These are phyloP conservation scores for Pelargonium australe DNA, from an alignment of 441 rosid genomes.

Conservation along the genomic window DNA sequence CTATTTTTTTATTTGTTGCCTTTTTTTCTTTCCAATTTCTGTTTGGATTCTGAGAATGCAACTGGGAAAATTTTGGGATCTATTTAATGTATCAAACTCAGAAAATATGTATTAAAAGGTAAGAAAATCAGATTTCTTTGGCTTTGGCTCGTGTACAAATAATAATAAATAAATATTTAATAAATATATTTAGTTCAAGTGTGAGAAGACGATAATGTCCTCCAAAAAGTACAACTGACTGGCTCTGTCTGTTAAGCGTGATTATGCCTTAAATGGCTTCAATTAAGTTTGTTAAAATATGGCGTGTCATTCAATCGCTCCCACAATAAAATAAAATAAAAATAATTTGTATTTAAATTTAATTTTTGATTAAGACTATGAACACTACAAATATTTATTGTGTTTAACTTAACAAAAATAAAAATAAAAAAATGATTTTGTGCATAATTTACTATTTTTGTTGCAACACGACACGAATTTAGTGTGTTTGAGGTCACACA, in stretches of 20 bases:
- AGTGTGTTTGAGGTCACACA: too few relatives aligned
- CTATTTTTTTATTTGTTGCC: slow-evolving; percentile 2
- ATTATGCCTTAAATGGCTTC: slow-evolving; percentile 9
- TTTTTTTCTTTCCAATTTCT: slow-evolving; percentile 20
- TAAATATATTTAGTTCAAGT: slow-evolving; percentile 3
- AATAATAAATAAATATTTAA: slow-evolving; percentile 14
- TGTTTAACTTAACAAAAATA: too few relatives aligned
- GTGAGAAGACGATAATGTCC: slow-evolving; percentile 25
- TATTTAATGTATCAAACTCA: slow-evolving; percentile 32
- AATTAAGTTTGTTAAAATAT: neutral
- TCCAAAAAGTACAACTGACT: slow-evolving; percentile 10
- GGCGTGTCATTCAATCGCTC: neutral
- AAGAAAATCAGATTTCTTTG: slow-evolving; percentile 6
- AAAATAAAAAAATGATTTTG: too few relatives aligned
- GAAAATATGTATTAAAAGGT: slow-evolving; percentile 1
- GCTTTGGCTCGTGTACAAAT: slow-evolving; percentile 29
- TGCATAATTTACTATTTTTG: too few relatives aligned
- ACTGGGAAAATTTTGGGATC: slow-evolving; percentile 36
- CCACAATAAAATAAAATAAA: too few relatives aligned
- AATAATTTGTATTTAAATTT: too few relatives aligned
- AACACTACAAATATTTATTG: too few relatives aligned
- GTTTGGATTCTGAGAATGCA: slow-evolving; percentile 22
- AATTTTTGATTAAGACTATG: too few relatives aligned
- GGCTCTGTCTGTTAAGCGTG: slow-evolving; percentile 18
- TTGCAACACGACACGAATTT: too few relatives aligned